Percentiles rank a stretch among this genome's conserved stretches.
Evolutionary conservation across 2,329 filamentous ascomycete species (phyloP).

Genomic region (Diaporthe citrichinensis): DNA sequence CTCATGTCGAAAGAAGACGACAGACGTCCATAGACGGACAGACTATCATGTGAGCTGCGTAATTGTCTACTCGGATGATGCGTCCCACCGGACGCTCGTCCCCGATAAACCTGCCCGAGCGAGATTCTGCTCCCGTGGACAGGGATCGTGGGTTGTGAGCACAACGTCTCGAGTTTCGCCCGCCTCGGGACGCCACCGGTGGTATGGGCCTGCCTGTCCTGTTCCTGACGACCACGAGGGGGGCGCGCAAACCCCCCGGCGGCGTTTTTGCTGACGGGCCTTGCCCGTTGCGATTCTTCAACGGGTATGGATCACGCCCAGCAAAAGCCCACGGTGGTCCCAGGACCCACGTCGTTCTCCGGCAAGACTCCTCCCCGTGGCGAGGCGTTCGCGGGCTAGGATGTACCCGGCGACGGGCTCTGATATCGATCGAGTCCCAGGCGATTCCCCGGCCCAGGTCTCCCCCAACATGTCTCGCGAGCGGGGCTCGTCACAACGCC

Average conservation of each 20-base stretch:
- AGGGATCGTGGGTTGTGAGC: conserved; percentile 13
- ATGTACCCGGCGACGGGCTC: background rate
- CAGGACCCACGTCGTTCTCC: conserved; percentile 10
- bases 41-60: conserved; percentile 14
- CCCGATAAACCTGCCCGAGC: background rate
- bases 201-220: background rate
- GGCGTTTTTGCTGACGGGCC: background rate
- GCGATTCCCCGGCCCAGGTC: conserved; percentile 1
- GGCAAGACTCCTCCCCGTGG: background rate
- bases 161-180: conserved; percentile 6
- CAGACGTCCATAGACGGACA: background rate
- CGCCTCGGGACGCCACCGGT: conserved; percentile 20
- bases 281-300: conserved; percentile 9
- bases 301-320: conserved; percentile 1
- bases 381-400: background rate
- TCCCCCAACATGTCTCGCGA: conserved; percentile 10
- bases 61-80: background rate
- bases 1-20: conserved; percentile 11
- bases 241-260: background rate
- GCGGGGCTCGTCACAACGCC: conserved; percentile 20
- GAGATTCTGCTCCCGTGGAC: conserved; percentile 6
- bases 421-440: conserved; percentile 19
- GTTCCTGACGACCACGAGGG: conserved; percentile 18
- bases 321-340: conserved; percentile 4
- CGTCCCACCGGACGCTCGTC: background rate